A percentile compares a stretch with the other conserved stretches of the same genome.
Evolutionary conservation across 2,329 filamentous ascomycete genomes (phyloP).

Genomic region (Hypoxylon sp.): DNA sequence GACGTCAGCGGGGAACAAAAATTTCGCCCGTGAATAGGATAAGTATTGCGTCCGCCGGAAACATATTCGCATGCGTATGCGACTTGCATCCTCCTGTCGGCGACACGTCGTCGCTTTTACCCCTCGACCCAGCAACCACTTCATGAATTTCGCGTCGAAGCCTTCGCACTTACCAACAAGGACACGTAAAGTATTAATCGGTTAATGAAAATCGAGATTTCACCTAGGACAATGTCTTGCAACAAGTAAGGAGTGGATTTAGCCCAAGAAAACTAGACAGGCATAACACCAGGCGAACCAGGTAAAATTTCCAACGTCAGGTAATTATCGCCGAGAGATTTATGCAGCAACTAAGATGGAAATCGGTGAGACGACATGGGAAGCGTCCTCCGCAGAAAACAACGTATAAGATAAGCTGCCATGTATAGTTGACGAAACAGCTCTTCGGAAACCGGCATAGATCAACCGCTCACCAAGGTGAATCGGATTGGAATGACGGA

Average conservation of each 20-base stretch:
- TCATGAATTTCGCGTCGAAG: constrained; percentile 11
- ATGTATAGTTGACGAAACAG: constrained; percentile 24
- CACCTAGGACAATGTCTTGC: constrained; percentile 23
- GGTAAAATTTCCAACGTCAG: constrained; percentile 16
- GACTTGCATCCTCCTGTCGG: constrained; percentile 14
- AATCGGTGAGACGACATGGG: constrained; percentile 30
- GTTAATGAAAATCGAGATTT: constrained; percentile 29
- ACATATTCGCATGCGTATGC: constrained; percentile 9
- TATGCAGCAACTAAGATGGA: constrained; percentile 24
- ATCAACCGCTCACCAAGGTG: constrained; percentile 22
- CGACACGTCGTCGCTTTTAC: constrained; percentile 14
- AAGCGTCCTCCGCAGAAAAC: constrained; percentile 27
- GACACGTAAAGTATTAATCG: constrained; percentile 17
- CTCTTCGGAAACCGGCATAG: constrained; percentile 28
- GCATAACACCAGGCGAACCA: not conserved
- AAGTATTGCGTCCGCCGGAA: constrained; percentile 22
- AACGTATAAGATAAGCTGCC: constrained; percentile 29
- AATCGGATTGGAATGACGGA: constrained; percentile 17
- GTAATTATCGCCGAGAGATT: constrained; percentile 31
- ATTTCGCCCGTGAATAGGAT: constrained; percentile 14
- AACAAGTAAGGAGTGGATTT: constrained; percentile 28
- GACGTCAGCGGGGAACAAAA: constrained; percentile 19
- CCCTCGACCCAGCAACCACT: constrained; percentile 10
- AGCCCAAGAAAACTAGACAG: constrained; percentile 28
- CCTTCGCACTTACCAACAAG: constrained; percentile 23